Base-by-base conservation (phyloP, 768 basidiomycete species). In the Mycena capillaripes region DNA sequence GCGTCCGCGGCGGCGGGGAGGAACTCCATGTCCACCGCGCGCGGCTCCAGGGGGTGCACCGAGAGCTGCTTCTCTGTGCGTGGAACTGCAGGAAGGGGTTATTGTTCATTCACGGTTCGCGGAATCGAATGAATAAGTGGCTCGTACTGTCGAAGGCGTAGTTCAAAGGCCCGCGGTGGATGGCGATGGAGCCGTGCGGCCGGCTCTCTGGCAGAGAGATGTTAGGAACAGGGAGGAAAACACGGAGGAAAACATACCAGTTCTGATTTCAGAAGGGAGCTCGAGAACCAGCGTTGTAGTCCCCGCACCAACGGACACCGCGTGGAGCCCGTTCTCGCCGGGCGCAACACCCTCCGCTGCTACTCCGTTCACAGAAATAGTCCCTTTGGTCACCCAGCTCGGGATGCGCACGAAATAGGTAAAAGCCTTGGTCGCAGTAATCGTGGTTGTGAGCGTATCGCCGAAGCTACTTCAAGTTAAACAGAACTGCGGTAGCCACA, bases 91-190 rank as follows among this genome's bases (percentile, higher is more conserved):
- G 14, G n/a, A 23, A 11, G n/a, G 32, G n/a, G 23, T 38, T 16
- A 38, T 23, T 58, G 17, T 48, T 44, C 11, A 38, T 46, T 44
- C 16, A 38, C 10, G 5, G 14, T 12, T 46, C 11, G 17, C n/a
- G n/a, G n/a, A n/a, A n/a, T n/a, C n/a, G 52, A n/a, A 25, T 4
- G n/a, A 23, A 11, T 8, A n/a, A 11, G 23, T 38, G 5, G 25
- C 14, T 58, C 83, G 69, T 67, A 85, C 85, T 89, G 78, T 89
- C 88, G 70, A 86, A 87, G 6, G 89, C 88, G 75, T 89, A 90
- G 77, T 89, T 83, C 50, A 90, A 76, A 12, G 88, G 86, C 19
- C 88, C 89, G 10, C 88, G 86, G 55, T 90, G 88, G 19, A 90
- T 82, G 11, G 88, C 88, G 58, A 89, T 81, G 10, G 87, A 88